phyloP scores from a whole-genome alignment of 257 asterid genomes.

The Datura wrightii region DNA sequence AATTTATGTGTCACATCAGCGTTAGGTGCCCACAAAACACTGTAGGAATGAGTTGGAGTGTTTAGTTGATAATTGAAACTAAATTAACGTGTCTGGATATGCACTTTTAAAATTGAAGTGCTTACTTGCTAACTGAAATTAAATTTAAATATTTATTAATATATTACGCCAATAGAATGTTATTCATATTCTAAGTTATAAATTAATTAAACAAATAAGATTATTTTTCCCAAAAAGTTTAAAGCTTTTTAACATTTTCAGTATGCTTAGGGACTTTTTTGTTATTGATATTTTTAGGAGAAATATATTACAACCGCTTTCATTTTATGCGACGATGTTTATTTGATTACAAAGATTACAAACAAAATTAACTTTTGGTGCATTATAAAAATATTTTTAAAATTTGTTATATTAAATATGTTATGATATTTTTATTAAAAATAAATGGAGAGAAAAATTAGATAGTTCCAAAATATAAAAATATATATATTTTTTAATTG shows the following conservation, averaged over 20 bases:
- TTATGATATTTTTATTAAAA: too few relatives aligned
- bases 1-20: too few relatives aligned
- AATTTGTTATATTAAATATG: background rate
- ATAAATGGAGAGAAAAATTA: background rate
- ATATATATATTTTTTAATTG: background rate
- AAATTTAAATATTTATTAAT: too few relatives aligned
- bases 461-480: background rate
- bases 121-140: too few relatives aligned
- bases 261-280: background rate
- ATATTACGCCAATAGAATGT: too few relatives aligned
- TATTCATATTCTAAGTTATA: too few relatives aligned
- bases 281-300: background rate
- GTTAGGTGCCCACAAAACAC: too few relatives aligned
- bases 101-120: too few relatives aligned
- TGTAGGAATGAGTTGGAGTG: too few relatives aligned
- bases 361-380: background rate
- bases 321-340: background rate
- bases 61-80: too few relatives aligned
- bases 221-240: background rate
- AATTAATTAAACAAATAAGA: background rate
- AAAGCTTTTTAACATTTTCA: background rate
- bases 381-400: background rate
- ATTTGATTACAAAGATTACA: too few relatives aligned
- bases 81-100: too few relatives aligned
- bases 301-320: background rate